Base-by-base conservation (phyloP, 2,329 filamentous ascomycete genomes). In the Penicillium polonicum region DNA sequence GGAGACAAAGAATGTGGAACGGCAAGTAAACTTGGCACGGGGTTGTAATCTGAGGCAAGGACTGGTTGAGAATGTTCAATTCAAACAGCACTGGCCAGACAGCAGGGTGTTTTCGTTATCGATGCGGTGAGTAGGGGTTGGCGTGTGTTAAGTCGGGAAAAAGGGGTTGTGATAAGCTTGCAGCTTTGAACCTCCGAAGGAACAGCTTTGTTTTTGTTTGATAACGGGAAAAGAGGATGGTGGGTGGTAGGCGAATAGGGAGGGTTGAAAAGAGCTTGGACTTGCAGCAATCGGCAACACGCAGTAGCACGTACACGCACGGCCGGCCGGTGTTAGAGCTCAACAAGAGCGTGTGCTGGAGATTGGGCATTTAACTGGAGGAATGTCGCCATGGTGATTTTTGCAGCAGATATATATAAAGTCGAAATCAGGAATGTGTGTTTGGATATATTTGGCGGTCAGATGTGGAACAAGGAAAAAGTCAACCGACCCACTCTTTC, bases 341-440 rank as follows among this genome's bases (percentile, higher is more conserved):
- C 57, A 57, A 33, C 19, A 15, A 48, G 43, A 59, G 56, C 55
- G 64, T 65, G 65, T 68, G 65, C 53, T 58, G 62, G 41, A 58
- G 49, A 58, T 31, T 27, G 41, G 55, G 60, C 58, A 61, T 67
- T 58, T 68, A 42, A 65, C 59, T 68, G 65, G 65, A 68, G 56
- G 63, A 59, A 57, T 21, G 43, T 50, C 51, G 60, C 50, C 55
- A 65, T 65, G 50, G 57, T 58, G 52, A 55, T 52, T 27, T 52
- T 27, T 35, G 21, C 6, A 9, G 39, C 38, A 31, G 45, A 27
- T 29, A 43, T 45, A 53, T 41, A 43, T 25, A 31, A 44, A 56
- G 27, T 17, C 49, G 53, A 52, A 57, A 57, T 53, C 31, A 19
- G 21, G 49, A 50, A 54, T 58, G 58, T 60, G 58, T 48, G 58